A percentile compares a stretch with the other conserved stretches of the same genome.
Evolutionary conservation across 306 rosid species (phyloP).

Genomic region (Lathyrus tuberosus): DNA sequence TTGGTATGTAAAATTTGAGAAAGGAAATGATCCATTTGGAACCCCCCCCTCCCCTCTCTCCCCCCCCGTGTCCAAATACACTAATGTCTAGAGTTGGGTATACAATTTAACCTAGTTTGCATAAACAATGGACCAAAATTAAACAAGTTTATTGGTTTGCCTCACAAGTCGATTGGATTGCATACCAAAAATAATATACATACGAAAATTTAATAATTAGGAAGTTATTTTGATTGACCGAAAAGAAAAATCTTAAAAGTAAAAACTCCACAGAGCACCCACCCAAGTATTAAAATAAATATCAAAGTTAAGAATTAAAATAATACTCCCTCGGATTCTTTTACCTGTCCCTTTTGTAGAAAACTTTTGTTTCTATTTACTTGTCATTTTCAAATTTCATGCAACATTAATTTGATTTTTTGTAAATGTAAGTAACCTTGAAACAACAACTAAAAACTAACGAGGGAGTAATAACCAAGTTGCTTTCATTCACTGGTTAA

Average conservation of each 20-base stretch:
- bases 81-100: neutral
- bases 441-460: neutral
- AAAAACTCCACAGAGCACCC: neutral
- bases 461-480: neutral
- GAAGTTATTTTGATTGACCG: neutral
- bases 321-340: neutral
- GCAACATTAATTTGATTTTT: neutral
- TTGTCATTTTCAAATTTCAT: neutral
- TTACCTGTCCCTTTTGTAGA: neutral
- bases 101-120: neutral
- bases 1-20: too few species aligned
- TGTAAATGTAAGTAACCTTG: neutral
- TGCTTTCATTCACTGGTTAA: neutral
- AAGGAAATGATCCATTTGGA: too few species aligned
- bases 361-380: too few species aligned
- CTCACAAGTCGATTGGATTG: neutral
- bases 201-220: neutral
- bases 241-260: neutral
- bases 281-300: neutral
- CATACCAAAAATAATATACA: neutral
- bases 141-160: too few species aligned
- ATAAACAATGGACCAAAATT: neutral
- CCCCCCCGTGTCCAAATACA: constrained; percentile 11
- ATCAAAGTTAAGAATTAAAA: neutral
- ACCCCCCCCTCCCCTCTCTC: too few species aligned